Base-by-base conservation (phyloP, 805 yeast species). In the Groenewaldozyma tartarivorans region DNA sequence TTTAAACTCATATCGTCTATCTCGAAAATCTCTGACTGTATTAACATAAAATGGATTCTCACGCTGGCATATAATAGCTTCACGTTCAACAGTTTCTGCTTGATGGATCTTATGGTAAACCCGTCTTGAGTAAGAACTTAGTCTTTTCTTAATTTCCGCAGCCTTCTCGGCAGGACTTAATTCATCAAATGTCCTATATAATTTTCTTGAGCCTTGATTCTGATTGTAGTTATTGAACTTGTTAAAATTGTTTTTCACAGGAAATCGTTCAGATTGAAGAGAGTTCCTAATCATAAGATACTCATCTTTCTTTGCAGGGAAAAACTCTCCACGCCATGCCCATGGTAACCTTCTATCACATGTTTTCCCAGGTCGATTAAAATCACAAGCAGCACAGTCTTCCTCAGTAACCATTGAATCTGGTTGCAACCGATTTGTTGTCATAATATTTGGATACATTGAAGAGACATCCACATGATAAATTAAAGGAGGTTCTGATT, bases 381-480 rank as follows among this genome's bases (percentile, higher is more conserved):
- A 94, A 53, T 92, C 98, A 66, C 99, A 94, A 33, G 94, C 78
- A 0, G 98, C 97, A 64, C 98, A 94, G 54, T 87, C 95, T 51
- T 84, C 84, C 55, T 90, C 97, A 0, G 81, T 67, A 50, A 92
- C 88, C 86, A 92, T 90, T 3, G 97, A 88, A 62, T 92, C 99
- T 0, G 99, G 99, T 59, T 92, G 99, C 40, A 92, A 68, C 56
- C 99, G 76, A 62, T 92, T 92, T 0, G 97, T 83, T 4, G 95
- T 86, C 97, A 92, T 92, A 58, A 92, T 92, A 56, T 92, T 92
- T 4, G 99, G 99, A 56, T 92, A 92, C 99, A 92, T 92, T 1
- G 98, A 92, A 1, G 99, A 96, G 38, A 92, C 99, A 67, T 92
- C 99, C 29, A 94, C 95, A 56, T 92, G 99, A 54, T 94, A 92